phyloP scores from a whole-genome alignment of 345 rosid genomes.

The Arabis hirsuta region DNA sequence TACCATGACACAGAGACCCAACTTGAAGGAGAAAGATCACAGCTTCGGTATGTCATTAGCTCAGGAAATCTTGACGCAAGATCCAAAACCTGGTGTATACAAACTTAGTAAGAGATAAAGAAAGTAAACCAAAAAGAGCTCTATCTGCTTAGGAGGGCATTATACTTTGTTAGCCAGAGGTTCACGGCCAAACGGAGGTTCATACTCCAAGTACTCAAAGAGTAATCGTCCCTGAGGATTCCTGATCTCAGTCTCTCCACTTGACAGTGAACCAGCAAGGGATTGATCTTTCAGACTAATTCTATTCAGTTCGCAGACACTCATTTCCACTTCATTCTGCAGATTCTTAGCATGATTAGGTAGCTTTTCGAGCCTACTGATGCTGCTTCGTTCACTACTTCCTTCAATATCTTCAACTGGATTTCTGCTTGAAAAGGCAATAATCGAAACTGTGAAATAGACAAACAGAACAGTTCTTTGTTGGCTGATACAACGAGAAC shows the following conservation, averaged over 20 bases:
- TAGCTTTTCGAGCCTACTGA: slow-evolving; percentile 50
- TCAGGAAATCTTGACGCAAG: slow-evolving; percentile 81
- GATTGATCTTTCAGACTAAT: slow-evolving; percentile 52
- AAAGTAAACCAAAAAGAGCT: background rate
- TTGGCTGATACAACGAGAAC: background rate
- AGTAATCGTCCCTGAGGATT: slow-evolving; percentile 56
- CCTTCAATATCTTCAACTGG: slow-evolving; percentile 73
- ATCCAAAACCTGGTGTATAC: slow-evolving; percentile 57
- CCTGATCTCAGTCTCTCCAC: slow-evolving; percentile 64
- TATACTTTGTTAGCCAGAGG: slow-evolving; percentile 82
- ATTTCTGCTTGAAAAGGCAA: slow-evolving; percentile 47
- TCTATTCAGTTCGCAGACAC: slow-evolving; percentile 52
- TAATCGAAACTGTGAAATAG: background rate
- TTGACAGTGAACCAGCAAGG: slow-evolving; percentile 52
- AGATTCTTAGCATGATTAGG: slow-evolving; percentile 45
- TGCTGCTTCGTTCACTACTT: slow-evolving; percentile 74
- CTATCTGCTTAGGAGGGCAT: background rate
- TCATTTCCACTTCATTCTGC: slow-evolving; percentile 42
- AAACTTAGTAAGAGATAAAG: background rate
- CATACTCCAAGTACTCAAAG: slow-evolving; percentile 80
- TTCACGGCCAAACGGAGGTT: slow-evolving; percentile 79
- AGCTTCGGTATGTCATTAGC: slow-evolving; percentile 72
- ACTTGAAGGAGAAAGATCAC: slow-evolving; percentile 80
- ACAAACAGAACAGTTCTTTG: background rate
- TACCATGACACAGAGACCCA: slow-evolving; percentile 99